Percentiles rank a stretch among this genome's conserved stretches.
Conservation (phyloP, 1,139 yeast species). For the Scheffersomyces cryptocercus region DNA sequence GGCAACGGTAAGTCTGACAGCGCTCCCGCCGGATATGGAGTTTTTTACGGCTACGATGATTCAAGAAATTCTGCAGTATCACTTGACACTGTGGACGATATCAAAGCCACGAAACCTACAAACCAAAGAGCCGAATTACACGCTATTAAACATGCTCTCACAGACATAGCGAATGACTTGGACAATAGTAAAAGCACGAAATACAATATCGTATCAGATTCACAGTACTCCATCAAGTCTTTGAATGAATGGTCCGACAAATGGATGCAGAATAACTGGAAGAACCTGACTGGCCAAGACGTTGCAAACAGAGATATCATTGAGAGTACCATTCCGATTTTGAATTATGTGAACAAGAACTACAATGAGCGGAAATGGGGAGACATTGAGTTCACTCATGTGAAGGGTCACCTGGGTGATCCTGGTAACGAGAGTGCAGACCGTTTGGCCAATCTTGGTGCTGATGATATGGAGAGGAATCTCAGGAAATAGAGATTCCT, state of each 20-base stretch:
- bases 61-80: constrained; percentile 55
- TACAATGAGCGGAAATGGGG: constrained; percentile 31
- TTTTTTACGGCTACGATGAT: constrained; percentile 62
- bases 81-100: constrained; percentile 31
- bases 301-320: constrained; percentile 59
- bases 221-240: constrained; percentile 53
- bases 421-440: constrained; percentile 82
- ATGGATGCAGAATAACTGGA: constrained; percentile 62
- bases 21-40: constrained; percentile 69
- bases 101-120: constrained; percentile 45
- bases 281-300: constrained; percentile 36
- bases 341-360: constrained; percentile 27
- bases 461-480: constrained; percentile 24
- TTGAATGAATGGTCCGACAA: constrained; percentile 49
- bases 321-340: constrained; percentile 22
- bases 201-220: constrained; percentile 53
- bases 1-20: constrained; percentile 49
- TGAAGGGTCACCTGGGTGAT: constrained; percentile 69
- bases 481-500: too few species aligned
- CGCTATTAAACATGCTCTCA: constrained; percentile 63
- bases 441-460: constrained; percentile 67
- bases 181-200: constrained; percentile 10
- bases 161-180: constrained; percentile 28
- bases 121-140: constrained; percentile 80
- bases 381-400: constrained; percentile 52